These are phyloP conservation scores for Termitomyces sp. DNA, from an alignment of 768 basidiomycete genomes.

Conservation along the genomic window DNA sequence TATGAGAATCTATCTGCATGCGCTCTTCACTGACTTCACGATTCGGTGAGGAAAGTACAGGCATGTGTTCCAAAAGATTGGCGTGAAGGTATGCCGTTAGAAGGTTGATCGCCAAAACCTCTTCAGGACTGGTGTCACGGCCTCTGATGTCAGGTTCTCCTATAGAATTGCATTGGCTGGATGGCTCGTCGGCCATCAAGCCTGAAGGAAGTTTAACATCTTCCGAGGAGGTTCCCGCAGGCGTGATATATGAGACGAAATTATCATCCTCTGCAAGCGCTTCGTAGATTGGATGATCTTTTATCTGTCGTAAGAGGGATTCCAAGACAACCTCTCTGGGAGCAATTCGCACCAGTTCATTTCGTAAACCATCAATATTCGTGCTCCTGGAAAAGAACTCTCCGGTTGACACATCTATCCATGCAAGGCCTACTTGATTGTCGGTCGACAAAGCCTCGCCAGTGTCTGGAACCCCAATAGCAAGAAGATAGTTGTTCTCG, in stretches of 20 bases:
- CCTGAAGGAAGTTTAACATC: not conserved
- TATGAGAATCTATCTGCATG: conserved; percentile 91
- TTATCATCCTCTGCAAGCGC: conserved; percentile 51
- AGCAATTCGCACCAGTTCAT: conserved; percentile 77
- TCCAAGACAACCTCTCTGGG: conserved; percentile 83
- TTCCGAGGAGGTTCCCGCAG: conserved; percentile 5
- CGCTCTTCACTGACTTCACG: conserved; percentile 51
- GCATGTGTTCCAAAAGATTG: conserved; percentile 79
- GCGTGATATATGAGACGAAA: conserved; percentile 48
- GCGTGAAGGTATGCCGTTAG: conserved; percentile 62
- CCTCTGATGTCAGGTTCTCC: not conserved
- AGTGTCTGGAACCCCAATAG: conserved; percentile 38
- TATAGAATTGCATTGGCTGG: not conserved
- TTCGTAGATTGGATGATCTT: conserved; percentile 43
- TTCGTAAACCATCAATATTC: conserved; percentile 53
- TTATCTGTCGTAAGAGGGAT: conserved; percentile 28
- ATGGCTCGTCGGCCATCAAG: not conserved
- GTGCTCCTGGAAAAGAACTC: conserved; percentile 81
- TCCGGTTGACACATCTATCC: conserved; percentile 94
- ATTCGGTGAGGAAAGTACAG: conserved; percentile 51
- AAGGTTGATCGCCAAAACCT: conserved; percentile 55
- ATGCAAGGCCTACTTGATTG: conserved; percentile 67
- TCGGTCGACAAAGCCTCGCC: not conserved
- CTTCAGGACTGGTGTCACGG: conserved; percentile 29
- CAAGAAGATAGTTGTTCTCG: conserved; percentile 88